Percentiles rank a stretch among this genome's conserved stretches.
Evolutionary conservation across 2,329 filamentous ascomycete genomes (phyloP).

Genomic region (Colletotrichum trifolii): DNA sequence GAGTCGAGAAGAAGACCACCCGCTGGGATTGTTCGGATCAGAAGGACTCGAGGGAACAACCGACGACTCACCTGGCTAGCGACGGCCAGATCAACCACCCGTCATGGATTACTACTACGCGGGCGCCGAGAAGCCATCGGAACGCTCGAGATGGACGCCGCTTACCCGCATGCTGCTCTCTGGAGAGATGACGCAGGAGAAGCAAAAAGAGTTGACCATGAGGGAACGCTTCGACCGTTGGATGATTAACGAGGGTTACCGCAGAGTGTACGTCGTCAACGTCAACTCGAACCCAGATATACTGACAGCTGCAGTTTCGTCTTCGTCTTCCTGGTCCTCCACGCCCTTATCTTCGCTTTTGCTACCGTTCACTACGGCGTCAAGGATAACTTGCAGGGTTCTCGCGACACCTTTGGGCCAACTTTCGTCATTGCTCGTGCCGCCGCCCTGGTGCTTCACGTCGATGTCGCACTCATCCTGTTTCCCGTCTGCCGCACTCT

Average conservation of each 20-base stretch:
- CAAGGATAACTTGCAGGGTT: constrained; percentile 77
- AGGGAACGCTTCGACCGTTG: constrained; percentile 83
- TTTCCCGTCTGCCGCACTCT: constrained; percentile 87
- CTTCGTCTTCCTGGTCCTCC: constrained; percentile 77
- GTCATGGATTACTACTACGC: constrained; percentile 49
- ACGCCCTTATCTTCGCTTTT: constrained; percentile 82
- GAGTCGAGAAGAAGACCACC: constrained; percentile 36
- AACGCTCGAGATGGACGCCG: constrained; percentile 84
- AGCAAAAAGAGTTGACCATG: constrained; percentile 73
- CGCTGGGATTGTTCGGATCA: constrained; percentile 28
- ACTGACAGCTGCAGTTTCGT: constrained; percentile 70
- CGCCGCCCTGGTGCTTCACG: constrained; percentile 80
- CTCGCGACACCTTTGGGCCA: constrained; percentile 76
- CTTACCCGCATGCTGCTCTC: constrained; percentile 85
- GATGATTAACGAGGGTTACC: constrained; percentile 91
- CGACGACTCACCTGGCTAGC: constrained; percentile 22
- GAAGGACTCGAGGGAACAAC: constrained; percentile 23
- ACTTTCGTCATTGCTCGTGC: constrained; percentile 83
- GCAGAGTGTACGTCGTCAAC: constrained; percentile 72
- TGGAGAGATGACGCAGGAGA: constrained; percentile 82
- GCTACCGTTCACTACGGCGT: constrained; percentile 83
- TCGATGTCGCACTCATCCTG: constrained; percentile 83
- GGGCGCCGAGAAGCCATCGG: constrained; percentile 62
- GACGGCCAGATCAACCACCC: constrained; percentile 21
- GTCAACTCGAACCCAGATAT: background rate